Evolutionary conservation across 1,139 yeast species (phyloP), one percentile per base, ranked within the genome.

Genomic region (Hansenula lynferdii): DNA sequence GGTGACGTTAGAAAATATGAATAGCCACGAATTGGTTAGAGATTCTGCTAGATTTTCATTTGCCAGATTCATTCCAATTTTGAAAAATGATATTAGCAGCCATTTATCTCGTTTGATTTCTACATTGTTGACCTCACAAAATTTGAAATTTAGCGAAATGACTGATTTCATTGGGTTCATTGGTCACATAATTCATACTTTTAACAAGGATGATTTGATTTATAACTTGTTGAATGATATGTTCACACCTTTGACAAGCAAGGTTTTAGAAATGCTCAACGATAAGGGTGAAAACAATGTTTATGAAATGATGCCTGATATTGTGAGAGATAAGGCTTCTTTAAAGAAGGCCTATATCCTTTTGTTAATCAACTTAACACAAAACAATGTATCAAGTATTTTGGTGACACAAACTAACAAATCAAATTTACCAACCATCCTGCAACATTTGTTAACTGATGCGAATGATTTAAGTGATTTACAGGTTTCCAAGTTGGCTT

Each of bases 41-140:
- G 96, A 89, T 48, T 83, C 96, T 5, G 72, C 94, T 2, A 74
- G 97, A 51, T 86, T 85, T 59, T 77, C 96, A 18, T 82, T 90
- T 62, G 86, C 96, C 5, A 75, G 97, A 46, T 72, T 94, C 46
- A 82, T 89, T 40, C 89, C 95, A 17, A 69, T 90, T 26, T 67
- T 90, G 47, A 80, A 80, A 41, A 67, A 67, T 24, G 64, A 64
- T 12, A 67, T 80, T 43, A 67, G 79, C 31, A 61, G 59, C 35
- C 85, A 79, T 55, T 70, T 86, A 57, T 81, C 83, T 42, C 81
- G 87, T 53, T 72, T 90, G 42, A 77, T 92, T 42, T 75, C 85
- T 4, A 67, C 84, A n/a, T 68, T 85, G 37, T 70, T 94, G 57
- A 75, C 80, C 8, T 75, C 85, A n/a, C 77, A 75, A 35, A 73